phyloP scores from a whole-genome alignment of 306 rosid species.

The Quercus aquifolioides region DNA sequence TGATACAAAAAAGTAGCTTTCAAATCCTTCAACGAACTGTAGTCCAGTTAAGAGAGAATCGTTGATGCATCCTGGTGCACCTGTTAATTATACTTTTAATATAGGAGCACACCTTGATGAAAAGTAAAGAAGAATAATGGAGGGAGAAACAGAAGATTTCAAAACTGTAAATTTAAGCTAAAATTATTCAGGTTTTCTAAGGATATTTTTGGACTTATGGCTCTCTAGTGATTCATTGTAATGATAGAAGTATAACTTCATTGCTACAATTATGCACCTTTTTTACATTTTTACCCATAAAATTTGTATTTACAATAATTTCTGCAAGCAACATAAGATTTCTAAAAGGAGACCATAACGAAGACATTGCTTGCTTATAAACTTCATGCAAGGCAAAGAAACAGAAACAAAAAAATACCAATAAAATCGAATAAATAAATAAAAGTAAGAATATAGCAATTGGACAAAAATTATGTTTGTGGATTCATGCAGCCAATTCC shows the following conservation, averaged over 20 bases:
- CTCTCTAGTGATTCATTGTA: background rate
- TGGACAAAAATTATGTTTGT: background rate
- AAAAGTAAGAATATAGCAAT: background rate
- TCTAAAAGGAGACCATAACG: background rate
- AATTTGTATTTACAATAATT: background rate
- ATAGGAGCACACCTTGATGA: conserved; percentile 21
- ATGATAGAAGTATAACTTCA: background rate
- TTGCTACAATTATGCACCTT: background rate
- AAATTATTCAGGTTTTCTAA: background rate
- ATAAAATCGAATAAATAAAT: background rate
- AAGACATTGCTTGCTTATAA: background rate
- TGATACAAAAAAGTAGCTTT: conserved; percentile 76
- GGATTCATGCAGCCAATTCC: background rate
- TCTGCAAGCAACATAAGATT: background rate
- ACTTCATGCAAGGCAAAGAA: background rate
- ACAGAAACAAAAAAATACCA: background rate
- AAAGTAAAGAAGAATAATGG: background rate
- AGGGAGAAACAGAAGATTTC: conserved; percentile 1
- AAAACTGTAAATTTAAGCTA: background rate
- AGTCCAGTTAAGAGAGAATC: conserved; percentile 89
- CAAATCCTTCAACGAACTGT: conserved; percentile 82
- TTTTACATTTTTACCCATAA: background rate
- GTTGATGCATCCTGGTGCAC: conserved; percentile 92
- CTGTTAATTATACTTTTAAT: conserved; percentile 48
- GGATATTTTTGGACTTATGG: background rate